Percentiles rank a stretch among this genome's conserved stretches.
phyloP scores from a whole-genome alignment of 2,329 filamentous ascomycete genomes.

The Chlorencoelia australis region DNA sequence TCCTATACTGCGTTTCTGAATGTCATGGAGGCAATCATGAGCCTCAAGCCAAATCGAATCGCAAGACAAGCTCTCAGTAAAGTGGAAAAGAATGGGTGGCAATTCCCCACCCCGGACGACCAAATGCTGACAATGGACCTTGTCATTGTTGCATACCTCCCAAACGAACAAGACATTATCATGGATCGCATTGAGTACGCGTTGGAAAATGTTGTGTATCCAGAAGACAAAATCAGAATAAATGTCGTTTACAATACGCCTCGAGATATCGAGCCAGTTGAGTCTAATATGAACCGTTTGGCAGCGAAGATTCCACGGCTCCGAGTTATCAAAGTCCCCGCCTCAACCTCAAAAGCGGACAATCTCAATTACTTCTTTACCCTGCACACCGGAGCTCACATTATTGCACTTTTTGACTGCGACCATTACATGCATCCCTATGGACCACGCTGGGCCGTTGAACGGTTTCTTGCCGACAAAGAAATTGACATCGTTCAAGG shows the following conservation, averaged over 20 bases:
- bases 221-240: constrained; percentile 35
- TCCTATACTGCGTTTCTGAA: constrained; percentile 34
- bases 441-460: constrained; percentile 37
- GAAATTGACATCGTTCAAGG: constrained; percentile 39
- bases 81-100: constrained; percentile 31
- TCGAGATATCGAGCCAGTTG: constrained; percentile 34
- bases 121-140: constrained; percentile 35
- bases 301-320: constrained; percentile 31
- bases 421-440: constrained; percentile 41
- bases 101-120: constrained; percentile 32
- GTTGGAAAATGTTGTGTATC: constrained; percentile 36
- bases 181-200: constrained; percentile 37
- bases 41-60: constrained; percentile 29
- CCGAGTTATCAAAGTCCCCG: constrained; percentile 36
- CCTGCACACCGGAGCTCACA: constrained; percentile 33
- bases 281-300: constrained; percentile 32
- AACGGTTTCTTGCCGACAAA: constrained; percentile 33
- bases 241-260: constrained; percentile 41
- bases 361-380: constrained; percentile 39
- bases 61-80: constrained; percentile 29
- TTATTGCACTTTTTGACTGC: constrained; percentile 39
- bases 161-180: constrained; percentile 40
- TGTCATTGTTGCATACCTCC: constrained; percentile 40
- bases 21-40: constrained; percentile 33
- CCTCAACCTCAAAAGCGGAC: constrained; percentile 39